Evolutionary conservation across 495 filamentous ascomycete species (phyloP).

Genomic region (Aspergillus panamensis): DNA sequence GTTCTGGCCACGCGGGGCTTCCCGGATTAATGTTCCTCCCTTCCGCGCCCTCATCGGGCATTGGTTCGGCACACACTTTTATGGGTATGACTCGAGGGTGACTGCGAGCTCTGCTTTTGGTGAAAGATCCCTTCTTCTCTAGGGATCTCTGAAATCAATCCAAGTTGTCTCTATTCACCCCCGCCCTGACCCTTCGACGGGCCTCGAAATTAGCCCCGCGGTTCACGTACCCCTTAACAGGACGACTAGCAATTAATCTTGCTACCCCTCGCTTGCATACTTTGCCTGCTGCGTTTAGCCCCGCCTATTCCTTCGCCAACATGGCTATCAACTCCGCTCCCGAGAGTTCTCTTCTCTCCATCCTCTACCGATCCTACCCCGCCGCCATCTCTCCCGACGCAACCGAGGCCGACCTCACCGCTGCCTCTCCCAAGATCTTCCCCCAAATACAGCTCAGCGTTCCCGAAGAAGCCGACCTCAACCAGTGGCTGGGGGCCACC

Average conservation of each 20-base stretch:
- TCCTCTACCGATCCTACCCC: slow-evolving; percentile 54
- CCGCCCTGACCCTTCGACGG: slow-evolving; percentile 31
- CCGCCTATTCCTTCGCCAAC: slow-evolving; percentile 24
- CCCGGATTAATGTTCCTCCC: slow-evolving; percentile 10
- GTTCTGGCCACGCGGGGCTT: not conserved
- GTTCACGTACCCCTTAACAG: slow-evolving; percentile 17
- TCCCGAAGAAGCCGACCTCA: slow-evolving; percentile 77
- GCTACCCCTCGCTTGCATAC: slow-evolving; percentile 36
- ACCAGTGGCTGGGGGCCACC: slow-evolving; percentile 78
- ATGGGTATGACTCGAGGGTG: slow-evolving; percentile 13
- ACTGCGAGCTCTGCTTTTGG: not conserved
- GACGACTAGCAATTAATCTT: slow-evolving; percentile 19
- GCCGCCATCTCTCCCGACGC: slow-evolving; percentile 45
- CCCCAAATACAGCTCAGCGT: slow-evolving; percentile 64
- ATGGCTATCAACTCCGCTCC: slow-evolving; percentile 52
- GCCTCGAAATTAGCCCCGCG: slow-evolving; percentile 37
- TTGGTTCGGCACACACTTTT: slow-evolving; percentile 18
- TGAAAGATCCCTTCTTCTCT: slow-evolving; percentile 24
- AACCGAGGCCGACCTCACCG: slow-evolving; percentile 48
- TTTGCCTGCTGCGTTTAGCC: slow-evolving; percentile 18
- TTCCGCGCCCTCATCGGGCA: slow-evolving; percentile 6
- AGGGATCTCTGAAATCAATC: slow-evolving; percentile 22
- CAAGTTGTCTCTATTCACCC: slow-evolving; percentile 32
- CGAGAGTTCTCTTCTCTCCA: slow-evolving; percentile 49
- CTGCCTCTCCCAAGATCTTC: slow-evolving; percentile 58